Conservation (phyloP, 805 yeast genomes). For the Hemisphaericaspora nanyangensis region DNA sequence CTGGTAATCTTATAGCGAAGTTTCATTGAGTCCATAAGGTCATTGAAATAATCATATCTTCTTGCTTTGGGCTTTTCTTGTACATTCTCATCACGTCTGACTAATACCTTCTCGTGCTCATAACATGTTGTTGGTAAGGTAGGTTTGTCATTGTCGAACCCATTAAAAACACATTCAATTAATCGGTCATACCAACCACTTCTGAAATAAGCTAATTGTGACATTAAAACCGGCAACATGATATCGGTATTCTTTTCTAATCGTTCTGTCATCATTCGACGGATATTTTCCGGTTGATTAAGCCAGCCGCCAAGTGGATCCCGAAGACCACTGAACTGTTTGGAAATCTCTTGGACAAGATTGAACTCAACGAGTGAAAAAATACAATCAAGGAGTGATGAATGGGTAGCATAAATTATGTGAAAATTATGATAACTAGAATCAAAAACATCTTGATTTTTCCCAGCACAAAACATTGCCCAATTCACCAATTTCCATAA, state of each 20-base stretch:
- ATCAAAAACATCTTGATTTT: constrained; percentile 18
- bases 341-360: constrained; percentile 6
- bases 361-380: constrained; percentile 18
- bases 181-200: constrained; percentile 28
- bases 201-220: constrained; percentile 17
- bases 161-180: constrained; percentile 25
- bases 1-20: constrained; percentile 20
- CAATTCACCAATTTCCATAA: constrained; percentile 33
- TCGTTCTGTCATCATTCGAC: not conserved
- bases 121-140: constrained; percentile 21
- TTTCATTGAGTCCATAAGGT: constrained; percentile 25
- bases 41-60: constrained; percentile 12
- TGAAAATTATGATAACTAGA: constrained; percentile 19
- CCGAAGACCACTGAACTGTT: constrained; percentile 1
- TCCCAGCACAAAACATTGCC: constrained; percentile 34
- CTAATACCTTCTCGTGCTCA: constrained; percentile 20
- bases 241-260: constrained; percentile 1
- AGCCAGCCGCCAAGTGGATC: constrained; percentile 1
- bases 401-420: constrained; percentile 20
- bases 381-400: constrained; percentile 15
- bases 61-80: constrained; percentile 3
- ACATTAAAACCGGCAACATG: constrained; percentile 15
- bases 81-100: constrained; percentile 16
- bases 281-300: not conserved
- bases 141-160: constrained; percentile 15